A percentile compares a stretch with the other conserved stretches of the same genome.
These are phyloP conservation scores for Vigna hirtella DNA, from an alignment of 306 rosid genomes.

Conservation along the genomic window DNA sequence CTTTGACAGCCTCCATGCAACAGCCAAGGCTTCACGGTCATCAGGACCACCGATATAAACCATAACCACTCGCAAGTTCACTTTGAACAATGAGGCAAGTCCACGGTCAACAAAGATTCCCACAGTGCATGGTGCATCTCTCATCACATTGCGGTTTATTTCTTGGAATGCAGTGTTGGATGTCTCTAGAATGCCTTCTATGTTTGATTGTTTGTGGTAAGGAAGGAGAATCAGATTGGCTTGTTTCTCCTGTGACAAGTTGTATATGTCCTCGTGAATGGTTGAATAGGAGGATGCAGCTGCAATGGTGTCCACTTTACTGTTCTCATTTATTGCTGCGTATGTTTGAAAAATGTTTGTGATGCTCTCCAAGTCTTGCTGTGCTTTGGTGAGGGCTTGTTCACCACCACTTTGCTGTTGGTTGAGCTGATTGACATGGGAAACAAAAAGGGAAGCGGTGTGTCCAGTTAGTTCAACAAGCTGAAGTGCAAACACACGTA, in stretches of 20 bases:
- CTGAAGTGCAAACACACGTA: constrained; percentile 45
- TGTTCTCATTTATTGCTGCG: neutral
- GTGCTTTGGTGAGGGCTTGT: constrained; percentile 38
- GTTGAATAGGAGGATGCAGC: constrained; percentile 51
- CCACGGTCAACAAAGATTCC: constrained; percentile 51
- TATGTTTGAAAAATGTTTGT: constrained; percentile 21
- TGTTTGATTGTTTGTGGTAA: constrained; percentile 48
- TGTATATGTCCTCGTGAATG: constrained; percentile 54
- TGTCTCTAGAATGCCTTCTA: constrained; percentile 44
- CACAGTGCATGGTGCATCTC: constrained; percentile 51
- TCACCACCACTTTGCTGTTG: neutral
- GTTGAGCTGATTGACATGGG: constrained; percentile 26
- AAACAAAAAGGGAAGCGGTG: constrained; percentile 37
- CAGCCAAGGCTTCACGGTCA: constrained; percentile 67
- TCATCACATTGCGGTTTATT: constrained; percentile 47
- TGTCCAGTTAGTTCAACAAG: constrained; percentile 49
- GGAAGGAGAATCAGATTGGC: constrained; percentile 50
- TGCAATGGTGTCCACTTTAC: constrained; percentile 31
- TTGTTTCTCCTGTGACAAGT: constrained; percentile 47
- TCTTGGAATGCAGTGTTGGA: constrained; percentile 19
- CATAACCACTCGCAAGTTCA: constrained; percentile 30
- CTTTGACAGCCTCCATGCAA: constrained; percentile 66
- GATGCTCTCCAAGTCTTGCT: constrained; percentile 49
- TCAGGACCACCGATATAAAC: constrained; percentile 58
- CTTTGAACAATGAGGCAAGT: constrained; percentile 38